These are phyloP conservation scores for Elymus sibiricus DNA, from an alignment of 176 grass and related monocot genomes.

Conservation along the genomic window DNA sequence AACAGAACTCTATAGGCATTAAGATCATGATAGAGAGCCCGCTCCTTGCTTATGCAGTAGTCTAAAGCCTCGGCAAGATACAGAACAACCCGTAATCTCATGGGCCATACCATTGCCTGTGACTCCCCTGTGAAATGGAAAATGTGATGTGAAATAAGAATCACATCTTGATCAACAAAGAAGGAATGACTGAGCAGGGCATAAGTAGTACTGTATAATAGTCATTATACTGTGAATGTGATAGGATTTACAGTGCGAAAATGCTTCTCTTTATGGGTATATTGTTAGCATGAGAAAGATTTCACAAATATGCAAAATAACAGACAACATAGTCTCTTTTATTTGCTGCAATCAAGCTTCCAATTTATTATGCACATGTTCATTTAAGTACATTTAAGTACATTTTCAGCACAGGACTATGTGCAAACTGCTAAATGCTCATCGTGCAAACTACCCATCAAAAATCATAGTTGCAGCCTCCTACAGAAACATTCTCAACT, in stretches of 20 bases:
- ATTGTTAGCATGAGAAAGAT: background rate
- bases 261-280: background rate
- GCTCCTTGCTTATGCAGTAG: slow-evolving; percentile 42
- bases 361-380: background rate
- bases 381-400: background rate
- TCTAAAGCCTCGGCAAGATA: slow-evolving; percentile 49
- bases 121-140: slow-evolving; percentile 46
- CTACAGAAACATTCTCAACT: background rate
- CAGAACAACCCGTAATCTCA: slow-evolving; percentile 54
- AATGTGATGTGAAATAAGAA: background rate
- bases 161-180: background rate
- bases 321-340: background rate
- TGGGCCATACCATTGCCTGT: slow-evolving; percentile 48
- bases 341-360: background rate
- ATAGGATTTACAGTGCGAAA: background rate
- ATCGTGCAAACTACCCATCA: background rate
- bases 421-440: background rate
- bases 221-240: background rate
- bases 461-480: background rate
- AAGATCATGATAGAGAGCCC: slow-evolving; percentile 57
- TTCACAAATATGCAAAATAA: background rate
- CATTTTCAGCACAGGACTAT: background rate
- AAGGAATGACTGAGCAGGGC: background rate
- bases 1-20: slow-evolving; percentile 65
- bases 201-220: background rate